A percentile compares a stretch with the other conserved stretches of the same genome.
These are phyloP conservation scores for Atractiella rhizophila DNA, from an alignment of 768 basidiomycete species.

Conservation along the genomic window DNA sequence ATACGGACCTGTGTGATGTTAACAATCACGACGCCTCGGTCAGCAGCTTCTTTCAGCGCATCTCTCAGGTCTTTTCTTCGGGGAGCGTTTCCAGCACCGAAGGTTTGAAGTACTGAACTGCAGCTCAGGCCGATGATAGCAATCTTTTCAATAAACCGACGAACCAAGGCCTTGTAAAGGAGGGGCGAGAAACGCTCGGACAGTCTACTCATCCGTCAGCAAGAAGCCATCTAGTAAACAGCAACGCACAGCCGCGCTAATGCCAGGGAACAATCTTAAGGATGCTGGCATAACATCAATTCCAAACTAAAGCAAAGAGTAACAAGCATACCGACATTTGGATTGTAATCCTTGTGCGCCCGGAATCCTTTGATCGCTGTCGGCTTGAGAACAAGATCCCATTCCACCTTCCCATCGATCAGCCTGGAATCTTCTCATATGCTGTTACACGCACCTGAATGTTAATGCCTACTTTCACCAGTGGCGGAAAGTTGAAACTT, in stretches of 20 bases:
- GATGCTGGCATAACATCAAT: too few species aligned
- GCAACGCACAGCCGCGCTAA: conserved; percentile 44
- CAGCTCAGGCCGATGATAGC: too few species aligned
- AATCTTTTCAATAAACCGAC: not conserved
- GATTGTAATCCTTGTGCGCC: conserved; percentile 64
- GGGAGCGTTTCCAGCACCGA: conserved; percentile 80
- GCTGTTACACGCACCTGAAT: conserved; percentile 25
- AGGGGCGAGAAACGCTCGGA: conserved; percentile 48
- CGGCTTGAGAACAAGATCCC: conserved; percentile 65
- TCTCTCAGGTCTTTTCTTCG: conserved; percentile 47
- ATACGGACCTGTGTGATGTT: conserved; percentile 77
- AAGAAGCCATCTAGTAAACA: too few species aligned
- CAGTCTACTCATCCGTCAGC: too few species aligned
- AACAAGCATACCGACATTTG: conserved; percentile 63
- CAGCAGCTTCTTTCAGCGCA: conserved; percentile 55
- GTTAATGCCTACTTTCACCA: conserved; percentile 51
- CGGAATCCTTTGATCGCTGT: conserved; percentile 50
- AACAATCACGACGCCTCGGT: conserved; percentile 54
- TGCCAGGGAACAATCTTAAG: conserved; percentile 66
- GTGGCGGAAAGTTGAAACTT: conserved; percentile 3
- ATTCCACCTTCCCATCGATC: conserved; percentile 35
- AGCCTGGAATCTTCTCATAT: not conserved
- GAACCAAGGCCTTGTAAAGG: conserved; percentile 25
- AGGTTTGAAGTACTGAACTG: conserved; percentile 52
- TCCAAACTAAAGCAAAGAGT: conserved; percentile 20